These are phyloP conservation scores for Fraxinus xanthoxyloides DNA, from an alignment of 305 asterid genomes.

Conservation along the genomic window DNA sequence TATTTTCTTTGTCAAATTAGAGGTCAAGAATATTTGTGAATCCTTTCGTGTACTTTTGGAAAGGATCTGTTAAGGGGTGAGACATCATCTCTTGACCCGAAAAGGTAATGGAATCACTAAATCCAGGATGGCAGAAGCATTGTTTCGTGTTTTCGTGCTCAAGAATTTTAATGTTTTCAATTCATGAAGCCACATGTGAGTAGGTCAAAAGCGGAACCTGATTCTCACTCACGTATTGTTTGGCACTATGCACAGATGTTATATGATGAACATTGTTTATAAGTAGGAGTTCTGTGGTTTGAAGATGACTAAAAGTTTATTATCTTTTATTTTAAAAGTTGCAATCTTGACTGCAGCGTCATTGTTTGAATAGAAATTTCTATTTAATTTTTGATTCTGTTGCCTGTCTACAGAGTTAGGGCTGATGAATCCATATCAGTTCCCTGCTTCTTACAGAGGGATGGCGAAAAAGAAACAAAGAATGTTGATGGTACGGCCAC, in stretches of 20 bases:
- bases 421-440: conserved; percentile 43
- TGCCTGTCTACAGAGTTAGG: conserved; percentile 42
- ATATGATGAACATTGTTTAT: neutral
- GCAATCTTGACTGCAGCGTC: neutral
- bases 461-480: conserved; percentile 15
- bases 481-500: conserved; percentile 64
- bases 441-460: conserved; percentile 20
- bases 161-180: neutral
- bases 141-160: neutral
- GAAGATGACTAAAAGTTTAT: neutral
- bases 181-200: neutral
- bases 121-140: neutral
- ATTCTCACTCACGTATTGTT: neutral
- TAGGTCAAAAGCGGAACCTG: neutral
- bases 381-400: conserved; percentile 4
- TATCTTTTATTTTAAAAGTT: neutral
- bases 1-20: neutral
- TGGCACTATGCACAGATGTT: neutral
- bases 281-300: neutral
- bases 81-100: neutral
- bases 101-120: neutral
- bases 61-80: neutral
- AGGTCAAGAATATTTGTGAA: neutral
- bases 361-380: conserved; percentile 7
- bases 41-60: neutral